Base-by-base conservation (phyloP, 2,329 filamentous ascomycete species). In the Penicillium glabrum region DNA sequence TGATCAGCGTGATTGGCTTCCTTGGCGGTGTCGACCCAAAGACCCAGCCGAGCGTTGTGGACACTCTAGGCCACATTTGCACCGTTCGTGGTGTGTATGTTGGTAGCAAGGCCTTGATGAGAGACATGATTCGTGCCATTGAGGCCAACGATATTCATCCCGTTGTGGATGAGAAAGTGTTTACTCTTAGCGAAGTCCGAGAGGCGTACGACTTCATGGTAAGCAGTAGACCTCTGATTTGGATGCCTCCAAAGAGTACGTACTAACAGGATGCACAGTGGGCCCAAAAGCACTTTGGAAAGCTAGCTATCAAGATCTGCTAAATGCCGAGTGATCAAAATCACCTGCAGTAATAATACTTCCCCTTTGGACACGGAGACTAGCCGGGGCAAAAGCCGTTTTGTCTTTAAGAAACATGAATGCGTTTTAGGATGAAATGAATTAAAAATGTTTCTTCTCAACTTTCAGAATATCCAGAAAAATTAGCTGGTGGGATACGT, bases 71-170 rank as follows among this genome's bases (percentile, higher is more conserved):
- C 59, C 72, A 79, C 52, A 72, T 82, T 49, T 84, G 81, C 72
- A 86, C 81, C 2, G 81, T 86, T 5, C 75, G 84, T 6, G 85
- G 84, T 53, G 69, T 86, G 8, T 73, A 85, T 43, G 83, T 86
- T 10, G 84, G 85, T 5, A 81, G 77, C 51, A 77, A 81, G 62
- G 72, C 76, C 37, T 78, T 83, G 67, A 83, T 86, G 70, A 78
- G 83, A 65, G 83, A 85, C 29, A 86, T 87, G 84, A 80, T 82
- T 59, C 68, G 72, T 14, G 82, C 83, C 0, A 83, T 87, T 54
- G 84, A 86, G 70, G 79, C 77, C 16, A 84, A 84, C 57, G 71
- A 84, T 58, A 82, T 87, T 62, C 80, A 84, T 59, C 84, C 84
- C 1, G 75, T 86, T 21, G 77, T 86, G 19, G 84, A 87, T 63